Conservation (phyloP, 495 filamentous ascomycete genomes). For the Penicillium argentinense region DNA sequence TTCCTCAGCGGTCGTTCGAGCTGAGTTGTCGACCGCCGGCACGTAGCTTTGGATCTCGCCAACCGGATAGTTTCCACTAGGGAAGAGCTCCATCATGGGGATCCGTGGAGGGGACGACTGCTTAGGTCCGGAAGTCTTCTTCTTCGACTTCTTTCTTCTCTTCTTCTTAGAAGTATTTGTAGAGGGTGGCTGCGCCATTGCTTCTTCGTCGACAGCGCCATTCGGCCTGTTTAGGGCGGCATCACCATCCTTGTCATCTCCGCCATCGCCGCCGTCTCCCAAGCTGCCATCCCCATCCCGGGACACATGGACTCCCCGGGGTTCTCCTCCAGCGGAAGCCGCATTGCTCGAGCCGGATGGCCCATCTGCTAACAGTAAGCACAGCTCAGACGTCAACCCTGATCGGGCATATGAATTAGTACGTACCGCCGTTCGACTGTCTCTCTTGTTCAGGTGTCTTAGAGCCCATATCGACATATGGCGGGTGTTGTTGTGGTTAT, state of each 20-base stretch:
- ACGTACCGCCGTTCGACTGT: slow-evolving; percentile 25
- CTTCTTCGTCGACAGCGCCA: slow-evolving; percentile 17
- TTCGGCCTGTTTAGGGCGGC: slow-evolving; percentile 28
- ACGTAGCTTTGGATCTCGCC: slow-evolving; percentile 53
- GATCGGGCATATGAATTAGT: background rate
- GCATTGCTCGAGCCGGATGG: slow-evolving; percentile 31
- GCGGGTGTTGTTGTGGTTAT: background rate
- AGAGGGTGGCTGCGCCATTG: slow-evolving; percentile 11
- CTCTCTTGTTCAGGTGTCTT: slow-evolving; percentile 28
- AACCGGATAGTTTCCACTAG: slow-evolving; percentile 47
- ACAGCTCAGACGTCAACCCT: background rate
- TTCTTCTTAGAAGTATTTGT: slow-evolving; percentile 45
- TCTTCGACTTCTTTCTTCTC: slow-evolving; percentile 55
- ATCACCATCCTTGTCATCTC: slow-evolving; percentile 57
- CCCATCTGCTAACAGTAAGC: slow-evolving; percentile 16
- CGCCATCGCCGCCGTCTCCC: slow-evolving; percentile 52
- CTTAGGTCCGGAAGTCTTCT: slow-evolving; percentile 36
- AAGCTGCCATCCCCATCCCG: slow-evolving; percentile 41
- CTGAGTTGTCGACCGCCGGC: slow-evolving; percentile 47
- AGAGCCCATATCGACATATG: slow-evolving; percentile 33
- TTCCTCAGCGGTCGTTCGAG: slow-evolving; percentile 60
- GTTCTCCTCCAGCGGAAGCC: slow-evolving; percentile 42
- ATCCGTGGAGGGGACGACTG: slow-evolving; percentile 59
- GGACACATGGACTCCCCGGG: slow-evolving; percentile 34
- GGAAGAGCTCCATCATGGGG: slow-evolving; percentile 51